Percentiles rank a stretch among this genome's conserved stretches.
Conservation (phyloP, 225 moss, liverwort and hornwort species). For the Anthoceros angustus region DNA sequence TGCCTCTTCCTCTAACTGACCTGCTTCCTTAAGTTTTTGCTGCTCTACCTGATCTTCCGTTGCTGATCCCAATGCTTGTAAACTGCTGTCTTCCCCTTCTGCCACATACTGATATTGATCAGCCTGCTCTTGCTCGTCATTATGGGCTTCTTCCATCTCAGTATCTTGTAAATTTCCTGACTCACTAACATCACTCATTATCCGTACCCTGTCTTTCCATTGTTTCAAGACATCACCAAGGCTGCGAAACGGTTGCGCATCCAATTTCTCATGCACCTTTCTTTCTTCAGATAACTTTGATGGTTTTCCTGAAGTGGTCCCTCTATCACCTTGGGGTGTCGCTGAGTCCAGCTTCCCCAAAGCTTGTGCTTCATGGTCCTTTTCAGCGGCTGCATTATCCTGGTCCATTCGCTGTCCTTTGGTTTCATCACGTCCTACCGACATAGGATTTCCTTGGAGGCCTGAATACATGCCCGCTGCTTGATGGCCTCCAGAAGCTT, state of each 20-base stretch:
- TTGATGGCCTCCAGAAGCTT: conserved; percentile 42
- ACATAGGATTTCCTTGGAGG: conserved; percentile 34
- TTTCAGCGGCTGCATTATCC: conserved; percentile 39
- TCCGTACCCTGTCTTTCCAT: conserved; percentile 87
- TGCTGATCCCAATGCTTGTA: conserved; percentile 80
- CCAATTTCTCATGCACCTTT: conserved; percentile 34
- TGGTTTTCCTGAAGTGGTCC: conserved; percentile 29
- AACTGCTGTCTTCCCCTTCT: conserved; percentile 33
- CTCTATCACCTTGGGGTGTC: conserved; percentile 34
- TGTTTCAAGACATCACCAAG: conserved; percentile 82
- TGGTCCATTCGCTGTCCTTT: conserved; percentile 32
- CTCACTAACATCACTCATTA: conserved; percentile 33
- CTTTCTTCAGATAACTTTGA: conserved; percentile 13
- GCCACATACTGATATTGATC: conserved; percentile 53
- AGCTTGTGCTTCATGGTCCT: conserved; percentile 17
- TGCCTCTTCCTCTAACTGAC: conserved; percentile 19
- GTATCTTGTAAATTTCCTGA: conserved; percentile 22
- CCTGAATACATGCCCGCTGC: conserved; percentile 49
- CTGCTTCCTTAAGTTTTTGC: conserved; percentile 19
- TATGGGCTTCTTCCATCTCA: conserved; percentile 14
- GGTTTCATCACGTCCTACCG: conserved; percentile 30
- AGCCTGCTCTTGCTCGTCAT: conserved; percentile 25
- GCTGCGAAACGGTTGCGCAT: conserved; percentile 61
- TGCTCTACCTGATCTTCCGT: conserved; percentile 66
- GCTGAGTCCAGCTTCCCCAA: conserved; percentile 39